phyloP scores from a whole-genome alignment of 228 moss, liverwort and hornwort genomes.

The Sphagnum fallax region DNA sequence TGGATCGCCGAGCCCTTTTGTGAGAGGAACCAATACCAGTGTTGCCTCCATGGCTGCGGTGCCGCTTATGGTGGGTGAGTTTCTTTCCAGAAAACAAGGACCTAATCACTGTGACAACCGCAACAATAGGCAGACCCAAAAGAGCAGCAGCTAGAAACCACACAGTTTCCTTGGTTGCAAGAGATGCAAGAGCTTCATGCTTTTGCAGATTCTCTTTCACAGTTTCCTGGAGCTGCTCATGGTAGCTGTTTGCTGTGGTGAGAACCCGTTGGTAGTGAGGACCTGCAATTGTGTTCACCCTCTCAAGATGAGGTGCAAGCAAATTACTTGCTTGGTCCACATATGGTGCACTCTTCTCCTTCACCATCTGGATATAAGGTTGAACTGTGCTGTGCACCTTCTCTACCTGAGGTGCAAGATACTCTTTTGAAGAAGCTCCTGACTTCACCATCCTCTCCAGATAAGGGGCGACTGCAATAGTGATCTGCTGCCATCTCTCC shows the following conservation, averaged over 20 bases:
- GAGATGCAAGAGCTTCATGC: conserved; percentile 34
- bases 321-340: conserved; percentile 56
- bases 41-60: conserved; percentile 5
- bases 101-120: conserved; percentile 44
- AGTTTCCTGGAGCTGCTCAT: conserved; percentile 67
- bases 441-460: conserved; percentile 39
- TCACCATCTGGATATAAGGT: conserved; percentile 55
- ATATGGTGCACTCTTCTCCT: conserved; percentile 58
- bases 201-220: conserved; percentile 58
- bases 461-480: conserved; percentile 29
- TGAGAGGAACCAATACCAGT: conserved; percentile 10
- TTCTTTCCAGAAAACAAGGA: conserved; percentile 56
- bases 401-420: conserved; percentile 27
- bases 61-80: conserved; percentile 24
- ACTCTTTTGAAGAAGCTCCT: conserved; percentile 35
- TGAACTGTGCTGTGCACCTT: conserved; percentile 48
- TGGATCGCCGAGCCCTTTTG: conserved; percentile 30
- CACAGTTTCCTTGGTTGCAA: conserved; percentile 63
- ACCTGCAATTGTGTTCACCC: conserved; percentile 37
- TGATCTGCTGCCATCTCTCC: conserved; percentile 28
- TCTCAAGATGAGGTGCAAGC: conserved; percentile 54
- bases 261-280: conserved; percentile 59
- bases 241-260: conserved; percentile 52
- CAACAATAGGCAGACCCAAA: conserved; percentile 66
- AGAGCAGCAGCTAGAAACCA: conserved; percentile 75